Base-by-base conservation (phyloP, 495 filamentous ascomycete species). In the Echria macrotheca region DNA sequence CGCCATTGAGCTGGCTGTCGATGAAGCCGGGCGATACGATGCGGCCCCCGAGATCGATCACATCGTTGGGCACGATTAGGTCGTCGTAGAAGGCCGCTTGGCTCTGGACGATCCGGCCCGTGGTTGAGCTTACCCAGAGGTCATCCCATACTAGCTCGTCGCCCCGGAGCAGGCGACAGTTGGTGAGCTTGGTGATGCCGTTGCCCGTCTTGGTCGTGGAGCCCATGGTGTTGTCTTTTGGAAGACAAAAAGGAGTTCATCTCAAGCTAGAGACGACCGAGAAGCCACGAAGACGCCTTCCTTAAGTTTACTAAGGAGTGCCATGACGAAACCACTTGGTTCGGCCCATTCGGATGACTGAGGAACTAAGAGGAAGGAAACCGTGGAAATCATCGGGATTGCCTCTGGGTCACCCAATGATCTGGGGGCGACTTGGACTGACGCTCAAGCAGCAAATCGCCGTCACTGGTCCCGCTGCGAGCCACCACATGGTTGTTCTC, bases 1-100 rank as follows among this genome's bases (percentile, higher is more conserved):
- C 86, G 33, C 89, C 89, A 57, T 95, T 95, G 37, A 91, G 75
- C 60, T 95, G 89, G 39, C 86, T 81, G 57, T 95, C 89, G 57
- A 94, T 87, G 55, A 93, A 76, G 11, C 87, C 89, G 0, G 88
- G 87, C 10, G 86, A 79, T 18, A 95, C 55, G 56, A 93, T 89
- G 51, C 84, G 82, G 38, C 85, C 84, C n/a, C 79, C 73, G 10
- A 93, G 78, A 55, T 95, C 78, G 55, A 93, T 70, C 43, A 82
- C 72, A 41, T 60, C 50, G 55, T 82, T 77, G 5, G 82, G 79
- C 5, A 76, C 63, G n/a, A 67, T 60, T 44, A 83, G 76, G 35
- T 84, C 71, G 48, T 80, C 82, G 69, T 89, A 91, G 64, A 89
- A 89, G 28, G 80, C 77, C 40, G 82, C 75, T 63, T 91, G 86